phyloP scores from a whole-genome alignment of 495 filamentous ascomycete genomes.

The Hyaloscypha bicolor region DNA sequence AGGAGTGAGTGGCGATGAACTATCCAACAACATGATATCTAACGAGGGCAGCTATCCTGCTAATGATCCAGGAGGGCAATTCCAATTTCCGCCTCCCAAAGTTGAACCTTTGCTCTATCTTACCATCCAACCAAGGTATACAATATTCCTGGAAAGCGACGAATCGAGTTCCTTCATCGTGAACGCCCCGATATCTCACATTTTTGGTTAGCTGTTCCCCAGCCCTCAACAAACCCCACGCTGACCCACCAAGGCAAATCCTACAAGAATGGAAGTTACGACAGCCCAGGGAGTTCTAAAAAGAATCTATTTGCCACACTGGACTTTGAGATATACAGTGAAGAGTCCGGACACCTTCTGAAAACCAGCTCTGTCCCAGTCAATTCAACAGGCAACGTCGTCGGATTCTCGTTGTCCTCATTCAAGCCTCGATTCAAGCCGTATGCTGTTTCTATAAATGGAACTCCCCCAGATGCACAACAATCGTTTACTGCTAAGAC shows the following conservation, averaged over 20 bases:
- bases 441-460: conserved; percentile 46
- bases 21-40: background rate
- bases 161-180: conserved; percentile 58
- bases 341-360: conserved; percentile 33
- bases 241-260: conserved; percentile 8
- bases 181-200: conserved; percentile 54
- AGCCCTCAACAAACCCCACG: background rate
- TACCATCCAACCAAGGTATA: conserved; percentile 60
- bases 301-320: conserved; percentile 16
- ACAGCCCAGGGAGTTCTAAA: conserved; percentile 41
- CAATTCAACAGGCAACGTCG: conserved; percentile 48
- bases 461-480: conserved; percentile 26
- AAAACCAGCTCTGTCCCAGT: conserved; percentile 43
- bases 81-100: conserved; percentile 23
- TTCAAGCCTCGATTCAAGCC: conserved; percentile 49
- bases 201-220: conserved; percentile 10
- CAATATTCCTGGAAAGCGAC: conserved; percentile 61
- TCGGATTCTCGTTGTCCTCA: conserved; percentile 46
- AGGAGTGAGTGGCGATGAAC: conserved; percentile 16
- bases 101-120: conserved; percentile 51
- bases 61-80: conserved; percentile 29
- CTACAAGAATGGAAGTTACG: conserved; percentile 26
- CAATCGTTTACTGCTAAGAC: conserved; percentile 45
- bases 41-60: conserved; percentile 15
- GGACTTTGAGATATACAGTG: conserved; percentile 38